Evolutionary conservation across 305 asterid genomes (phyloP), one percentile per base, ranked within the genome.

Genomic region (Lippia alba): DNA sequence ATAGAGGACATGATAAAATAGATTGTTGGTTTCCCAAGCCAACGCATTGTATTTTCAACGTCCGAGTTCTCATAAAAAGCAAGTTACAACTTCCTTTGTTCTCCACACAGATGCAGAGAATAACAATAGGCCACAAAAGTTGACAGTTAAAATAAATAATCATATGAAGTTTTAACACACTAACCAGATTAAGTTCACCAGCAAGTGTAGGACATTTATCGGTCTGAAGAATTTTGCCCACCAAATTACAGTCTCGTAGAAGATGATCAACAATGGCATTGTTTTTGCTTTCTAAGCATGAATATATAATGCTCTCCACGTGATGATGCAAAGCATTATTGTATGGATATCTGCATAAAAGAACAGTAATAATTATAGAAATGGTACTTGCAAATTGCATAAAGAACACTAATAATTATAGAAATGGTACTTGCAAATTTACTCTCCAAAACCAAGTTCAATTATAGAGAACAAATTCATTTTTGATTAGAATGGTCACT

Each of bases 311-410:
- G 85, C 98, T 91, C 90, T 94, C 99, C 75, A 92, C 98, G 59
- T 94, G 96, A 84, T 92, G 98, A 83, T 94, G 99, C 81, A 94
- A 82, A 55, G 96, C 99, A 81, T 94, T 94, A 78, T 94, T 94
- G 84, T 74, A 94, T 2, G 98, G 96, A 68, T 92, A 95, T 89
- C 99, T 94, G 85, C 72, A 83, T 39, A 74, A 71, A 74, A 71
- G 49, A 62, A 45, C 71, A 63, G 58, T n/a, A 70, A 51, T 57
- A 80, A 78, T 70, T 66, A 59, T 8, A 67, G 71, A 76, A 64
- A 49, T 73, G 49, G 18, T 7, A 55, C n/a, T n/a, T n/a, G n/a
- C n/a, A n/a, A n/a, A n/a, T n/a, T 94, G 85, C 72, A 83, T 39
- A 74, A 71, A 74, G 69, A 63, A 45, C 71, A 63, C 58, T n/a